Percentiles rank a stretch among this genome's conserved stretches.
Conservation (phyloP, 2,329 filamentous ascomycete species). For the Arthrobotrys megalospora region DNA sequence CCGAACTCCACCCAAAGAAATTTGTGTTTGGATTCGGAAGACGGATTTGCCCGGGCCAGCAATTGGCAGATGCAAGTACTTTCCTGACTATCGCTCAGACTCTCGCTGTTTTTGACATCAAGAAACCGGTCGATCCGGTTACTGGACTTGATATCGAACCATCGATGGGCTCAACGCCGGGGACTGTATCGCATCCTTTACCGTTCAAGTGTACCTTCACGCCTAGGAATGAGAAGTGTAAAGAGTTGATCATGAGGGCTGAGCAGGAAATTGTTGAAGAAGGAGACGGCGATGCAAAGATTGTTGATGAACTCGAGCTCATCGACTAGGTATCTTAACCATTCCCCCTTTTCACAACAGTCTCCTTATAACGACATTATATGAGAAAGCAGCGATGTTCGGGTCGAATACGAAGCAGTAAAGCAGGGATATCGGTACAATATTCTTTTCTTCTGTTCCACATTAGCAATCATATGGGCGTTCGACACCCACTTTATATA, state of each 20-base stretch:
- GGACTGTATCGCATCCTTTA: conserved; percentile 40
- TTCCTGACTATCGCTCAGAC: conserved; percentile 74
- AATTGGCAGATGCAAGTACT: conserved; percentile 75
- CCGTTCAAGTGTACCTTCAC: conserved; percentile 44
- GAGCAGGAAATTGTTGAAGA: conserved; percentile 33
- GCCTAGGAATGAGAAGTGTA: conserved; percentile 28
- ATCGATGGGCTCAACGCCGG: conserved; percentile 27
- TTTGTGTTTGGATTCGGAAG: conserved; percentile 71
- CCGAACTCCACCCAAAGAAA: conserved; percentile 65
- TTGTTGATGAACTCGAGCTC: conserved; percentile 22
- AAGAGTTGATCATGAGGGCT: conserved; percentile 25
- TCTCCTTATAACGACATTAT: too few species aligned
- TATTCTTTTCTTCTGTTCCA: too few species aligned
- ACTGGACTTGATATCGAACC: conserved; percentile 45
- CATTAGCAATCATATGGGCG: too few species aligned
- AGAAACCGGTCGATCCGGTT: conserved; percentile 38
- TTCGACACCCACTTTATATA: too few species aligned
- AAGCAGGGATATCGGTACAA: too few species aligned
- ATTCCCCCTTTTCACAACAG: too few species aligned
- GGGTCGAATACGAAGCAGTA: too few species aligned
- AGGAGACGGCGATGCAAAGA: conserved; percentile 27
- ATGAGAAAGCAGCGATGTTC: too few species aligned
- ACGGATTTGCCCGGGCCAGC: conserved; percentile 72
- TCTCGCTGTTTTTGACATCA: conserved; percentile 74
- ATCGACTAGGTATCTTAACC: too few species aligned